Conservation (phyloP, 305 asterid genomes). For the Nicotiana rustica region DNA sequence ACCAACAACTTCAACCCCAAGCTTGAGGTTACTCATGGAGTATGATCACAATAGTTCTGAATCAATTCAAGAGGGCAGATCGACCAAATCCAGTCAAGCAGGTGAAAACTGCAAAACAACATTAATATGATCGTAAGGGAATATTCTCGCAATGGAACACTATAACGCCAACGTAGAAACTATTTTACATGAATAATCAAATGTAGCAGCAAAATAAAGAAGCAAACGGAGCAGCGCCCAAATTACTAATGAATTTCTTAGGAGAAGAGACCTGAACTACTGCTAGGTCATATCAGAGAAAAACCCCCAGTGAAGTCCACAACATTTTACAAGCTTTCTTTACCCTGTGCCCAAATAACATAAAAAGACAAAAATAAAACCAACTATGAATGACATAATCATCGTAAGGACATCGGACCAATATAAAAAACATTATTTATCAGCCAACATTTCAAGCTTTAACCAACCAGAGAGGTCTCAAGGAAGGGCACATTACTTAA, state of each 20-base stretch:
- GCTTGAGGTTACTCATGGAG: conserved; percentile 77
- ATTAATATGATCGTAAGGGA: background rate
- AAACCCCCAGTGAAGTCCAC: background rate
- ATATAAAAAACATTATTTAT: background rate
- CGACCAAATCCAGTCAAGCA: conserved; percentile 2
- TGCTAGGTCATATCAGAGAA: background rate
- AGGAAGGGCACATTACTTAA: conserved; percentile 17
- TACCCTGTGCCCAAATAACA: background rate
- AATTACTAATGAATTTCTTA: background rate
- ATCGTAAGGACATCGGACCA: background rate
- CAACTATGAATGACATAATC: background rate
- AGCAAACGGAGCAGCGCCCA: background rate
- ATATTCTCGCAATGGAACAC: conserved; percentile 5
- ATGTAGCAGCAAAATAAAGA: background rate
- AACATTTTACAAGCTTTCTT: background rate
- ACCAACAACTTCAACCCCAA: conserved; percentile 85
- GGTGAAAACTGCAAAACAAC: background rate
- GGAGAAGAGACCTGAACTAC: background rate
- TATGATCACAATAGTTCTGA: background rate
- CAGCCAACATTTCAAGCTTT: conserved; percentile 4
- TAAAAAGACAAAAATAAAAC: conserved; percentile 1
- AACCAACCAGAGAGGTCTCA: background rate
- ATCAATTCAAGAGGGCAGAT: background rate
- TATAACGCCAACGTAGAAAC: background rate
- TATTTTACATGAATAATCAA: too few relatives aligned